Evolutionary conservation across 306 rosid species (phyloP), one percentile per base, ranked within the genome.

Genomic region (Quercus aquifolioides): DNA sequence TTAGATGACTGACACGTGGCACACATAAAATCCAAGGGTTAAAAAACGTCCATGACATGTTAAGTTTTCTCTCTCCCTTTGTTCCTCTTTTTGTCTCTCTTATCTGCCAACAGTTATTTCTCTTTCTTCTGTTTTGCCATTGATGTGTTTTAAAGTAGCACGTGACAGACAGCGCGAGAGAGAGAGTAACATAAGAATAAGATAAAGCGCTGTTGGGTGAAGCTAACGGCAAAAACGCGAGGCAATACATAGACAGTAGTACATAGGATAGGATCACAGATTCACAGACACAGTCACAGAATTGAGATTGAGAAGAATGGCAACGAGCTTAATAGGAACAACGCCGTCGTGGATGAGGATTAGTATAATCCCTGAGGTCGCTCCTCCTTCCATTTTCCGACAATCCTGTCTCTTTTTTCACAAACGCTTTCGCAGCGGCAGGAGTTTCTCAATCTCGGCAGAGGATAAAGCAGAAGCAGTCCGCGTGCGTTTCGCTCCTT

Each of bases 401-500:
- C 93, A 77, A 3, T 84, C 94, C 46, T 76, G 68, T 23, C 10
- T 59, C 17, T 78, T n/a, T 46, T 81, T 64, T 76, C 56, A 54
- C 1, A 71, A 60, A 25, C 46, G 46, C 46, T 41, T 41, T 41
- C 11, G 46, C 46, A 35, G 41, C 2, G 69, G 76, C 55, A 72
- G 90, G n/a, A 70, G 71, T 75, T 91, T 93, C 30, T 86, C 98
- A 18, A 88, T 91, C 69, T 83, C 89, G 20, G 97, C 68, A 12
- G 64, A 80, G 12, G 71, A 79, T 30, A 56, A 62, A 3, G 72
- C 73, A 3, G 90, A 75, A 25, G 87, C 74, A 55, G 93, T 95
- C 57, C 96, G 99, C 15, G 99, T 95, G 51, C 97, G 98, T 30
- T 93, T 95, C 75, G 99, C 97, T 56, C 99, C 99, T 65, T 95